Conservation (phyloP, 2,329 filamentous ascomycete species). For the Calonectria pseudoturangicola region DNA sequence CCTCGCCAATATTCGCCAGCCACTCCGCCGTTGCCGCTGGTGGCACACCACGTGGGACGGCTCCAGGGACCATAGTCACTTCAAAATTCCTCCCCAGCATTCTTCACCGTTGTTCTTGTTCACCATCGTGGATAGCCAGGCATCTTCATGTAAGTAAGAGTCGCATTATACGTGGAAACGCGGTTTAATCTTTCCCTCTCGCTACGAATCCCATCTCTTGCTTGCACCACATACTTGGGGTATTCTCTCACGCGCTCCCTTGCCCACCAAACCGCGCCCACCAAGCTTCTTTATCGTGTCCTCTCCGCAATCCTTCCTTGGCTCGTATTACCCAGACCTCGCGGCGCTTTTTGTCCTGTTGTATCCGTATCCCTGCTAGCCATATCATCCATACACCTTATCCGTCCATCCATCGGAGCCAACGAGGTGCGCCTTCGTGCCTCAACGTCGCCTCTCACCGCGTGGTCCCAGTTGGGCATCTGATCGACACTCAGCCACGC, state of each 20-base stretch:
- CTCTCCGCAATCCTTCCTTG: slow-evolving; percentile 23
- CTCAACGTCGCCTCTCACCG: slow-evolving; percentile 18
- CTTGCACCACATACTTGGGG: slow-evolving; percentile 15
- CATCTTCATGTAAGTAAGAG: slow-evolving; percentile 29
- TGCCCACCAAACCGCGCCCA: slow-evolving; percentile 18
- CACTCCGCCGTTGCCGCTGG: slow-evolving; percentile 24
- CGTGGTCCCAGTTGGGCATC: slow-evolving; percentile 33
- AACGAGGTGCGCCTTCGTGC: neutral
- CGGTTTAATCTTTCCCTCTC: slow-evolving; percentile 16
- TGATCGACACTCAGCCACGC: slow-evolving; percentile 26
- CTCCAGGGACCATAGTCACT: neutral
- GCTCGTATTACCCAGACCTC: slow-evolving; percentile 32
- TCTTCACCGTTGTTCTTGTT: slow-evolving; percentile 2
- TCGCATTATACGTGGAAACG: slow-evolving; percentile 36
- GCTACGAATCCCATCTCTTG: slow-evolving; percentile 8
- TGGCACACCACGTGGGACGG: slow-evolving; percentile 32
- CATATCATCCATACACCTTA: slow-evolving; percentile 5
- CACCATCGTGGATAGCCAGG: neutral
- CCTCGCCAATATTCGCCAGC: neutral
- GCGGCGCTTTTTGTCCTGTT: slow-evolving; percentile 32
- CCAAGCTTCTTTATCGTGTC: neutral
- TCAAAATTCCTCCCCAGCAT: slow-evolving; percentile 10
- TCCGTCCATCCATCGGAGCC: slow-evolving; percentile 2
- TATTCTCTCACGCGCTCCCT: slow-evolving; percentile 20
- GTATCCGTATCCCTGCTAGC: slow-evolving; percentile 28